Base-by-base conservation (phyloP, 1,284 basidiomycete species). In the Caloboletus firmus region DNA sequence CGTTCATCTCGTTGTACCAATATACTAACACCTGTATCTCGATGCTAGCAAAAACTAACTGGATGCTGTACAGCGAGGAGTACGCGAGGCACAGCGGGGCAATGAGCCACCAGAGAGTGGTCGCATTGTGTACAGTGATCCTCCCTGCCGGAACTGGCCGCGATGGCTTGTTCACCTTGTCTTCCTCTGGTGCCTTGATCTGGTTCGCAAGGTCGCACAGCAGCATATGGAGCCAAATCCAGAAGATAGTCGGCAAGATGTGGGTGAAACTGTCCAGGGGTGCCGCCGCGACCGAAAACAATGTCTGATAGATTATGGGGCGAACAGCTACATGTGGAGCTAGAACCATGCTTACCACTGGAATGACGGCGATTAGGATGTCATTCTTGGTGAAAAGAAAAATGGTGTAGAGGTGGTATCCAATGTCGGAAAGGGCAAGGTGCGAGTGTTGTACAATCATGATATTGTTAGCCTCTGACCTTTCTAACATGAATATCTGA, bases 121-220 rank as follows among this genome's bases (percentile, higher is more conserved):
- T 60, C 1, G 77, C 74, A 8, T 65, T 50, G 5, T 18, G 32
- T 2, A 71, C 20, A 0, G 74, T 63, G 24, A 79, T 71, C 6
- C 73, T 69, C 10, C 68, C 66, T 4, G 73, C 58, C 0, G 77
- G 77, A 17, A 79, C 59, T 0, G 78, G 78, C 11, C 78, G 61
- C 37, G 69, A 68, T 4, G 70, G 65, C 49, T 79, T 75, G 62
- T 79, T 79, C 31, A 63, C 30, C 20, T 50, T 56, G 59, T 80
- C 78, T 57, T 79, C 79, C 15, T 71, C 69, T 2, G 68, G 66
- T 3, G 64, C 61, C 20, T 73, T 62, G 42, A 67, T 68, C 60
- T 79, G 78, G 50, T 79, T 79, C 1, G 78, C 71, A 18, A 79
- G 61, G 43, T 73, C 62, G 56, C 74, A 74, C 35, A 77, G 76